Evolutionary conservation across 192 early-diverging fungal species (phyloP).

Genomic region (Coemansia sp.): DNA sequence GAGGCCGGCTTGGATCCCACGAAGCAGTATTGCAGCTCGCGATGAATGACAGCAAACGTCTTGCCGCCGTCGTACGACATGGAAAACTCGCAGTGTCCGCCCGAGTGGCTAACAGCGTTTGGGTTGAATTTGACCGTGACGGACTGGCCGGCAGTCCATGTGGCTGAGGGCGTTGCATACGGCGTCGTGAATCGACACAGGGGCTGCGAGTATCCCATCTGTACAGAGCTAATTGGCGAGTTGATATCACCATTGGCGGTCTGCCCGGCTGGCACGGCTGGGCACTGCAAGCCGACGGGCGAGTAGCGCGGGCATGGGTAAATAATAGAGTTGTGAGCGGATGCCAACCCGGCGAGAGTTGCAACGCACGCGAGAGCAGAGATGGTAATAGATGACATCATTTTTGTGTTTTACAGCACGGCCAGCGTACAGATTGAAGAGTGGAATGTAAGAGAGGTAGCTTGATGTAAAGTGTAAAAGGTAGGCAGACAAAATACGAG

Average conservation of each 20-base stretch:
- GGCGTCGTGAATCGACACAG: constrained; percentile 43
- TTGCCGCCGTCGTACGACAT: constrained; percentile 55
- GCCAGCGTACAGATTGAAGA: constrained; percentile 7
- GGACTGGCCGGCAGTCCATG: constrained; percentile 36
- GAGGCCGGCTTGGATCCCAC: constrained; percentile 12
- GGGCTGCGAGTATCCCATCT: constrained; percentile 1
- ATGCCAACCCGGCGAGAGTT: not conserved
- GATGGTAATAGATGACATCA: not conserved
- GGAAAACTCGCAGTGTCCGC: constrained; percentile 59
- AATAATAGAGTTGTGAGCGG: constrained; percentile 25
- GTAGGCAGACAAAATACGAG: not conserved
- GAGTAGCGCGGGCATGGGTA: constrained; percentile 39
- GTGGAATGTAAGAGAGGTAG: not conserved
- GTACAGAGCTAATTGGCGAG: constrained; percentile 18
- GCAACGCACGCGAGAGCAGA: constrained; percentile 6
- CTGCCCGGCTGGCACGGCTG: constrained; percentile 46
- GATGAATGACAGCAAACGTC: constrained; percentile 58
- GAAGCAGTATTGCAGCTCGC: constrained; percentile 36
- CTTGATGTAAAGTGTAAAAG: not conserved
- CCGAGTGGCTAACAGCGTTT: constrained; percentile 35
- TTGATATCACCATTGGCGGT: constrained; percentile 41
- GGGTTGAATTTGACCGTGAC: constrained; percentile 35
- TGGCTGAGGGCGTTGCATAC: constrained; percentile 28
- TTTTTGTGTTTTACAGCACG: not conserved
- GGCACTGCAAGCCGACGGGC: constrained; percentile 38